Evolutionary conservation across 805 yeast genomes (phyloP).

Genomic region (Candida nonsorbophila): DNA sequence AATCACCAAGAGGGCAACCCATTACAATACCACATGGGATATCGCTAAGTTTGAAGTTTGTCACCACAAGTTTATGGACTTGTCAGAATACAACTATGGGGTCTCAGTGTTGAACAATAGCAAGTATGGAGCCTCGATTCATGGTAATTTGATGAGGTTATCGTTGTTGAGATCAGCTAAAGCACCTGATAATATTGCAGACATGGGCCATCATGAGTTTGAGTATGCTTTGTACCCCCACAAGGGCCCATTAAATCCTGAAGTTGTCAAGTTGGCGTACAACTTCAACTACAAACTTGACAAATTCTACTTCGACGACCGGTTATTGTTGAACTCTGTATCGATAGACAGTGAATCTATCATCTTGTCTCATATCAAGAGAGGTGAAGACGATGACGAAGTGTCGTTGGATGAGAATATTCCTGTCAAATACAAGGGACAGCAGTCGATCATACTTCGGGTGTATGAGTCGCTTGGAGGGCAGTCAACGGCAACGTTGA

Average conservation of each 20-base stretch:
- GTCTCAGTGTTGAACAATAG: slow-evolving; percentile 77
- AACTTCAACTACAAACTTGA: slow-evolving; percentile 60
- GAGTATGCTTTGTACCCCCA: slow-evolving; percentile 86
- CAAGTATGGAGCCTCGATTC: slow-evolving; percentile 90
- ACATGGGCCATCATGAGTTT: slow-evolving; percentile 83
- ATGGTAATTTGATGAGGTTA: slow-evolving; percentile 86
- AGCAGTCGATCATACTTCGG: slow-evolving; percentile 53
- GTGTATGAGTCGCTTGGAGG: slow-evolving; percentile 91
- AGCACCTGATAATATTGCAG: slow-evolving; percentile 92
- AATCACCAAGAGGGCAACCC: slow-evolving; percentile 85
- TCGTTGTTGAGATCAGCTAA: slow-evolving; percentile 87
- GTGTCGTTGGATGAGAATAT: slow-evolving; percentile 41
- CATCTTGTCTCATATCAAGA: slow-evolving; percentile 70
- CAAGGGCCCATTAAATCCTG: slow-evolving; percentile 54
- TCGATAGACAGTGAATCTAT: slow-evolving; percentile 51
- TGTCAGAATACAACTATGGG: slow-evolving; percentile 82
- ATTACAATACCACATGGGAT: slow-evolving; percentile 94
- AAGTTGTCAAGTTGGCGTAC: slow-evolving; percentile 69
- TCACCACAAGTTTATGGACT: slow-evolving; percentile 90
- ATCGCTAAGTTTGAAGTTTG: slow-evolving; percentile 95
- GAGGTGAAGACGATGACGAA: slow-evolving; percentile 79
- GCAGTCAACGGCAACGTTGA: slow-evolving; percentile 43
- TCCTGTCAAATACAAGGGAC: slow-evolving; percentile 41
- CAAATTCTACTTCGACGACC: slow-evolving; percentile 3
- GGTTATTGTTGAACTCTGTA: slow-evolving; percentile 13